Evolutionary conservation across 192 early-diverging fungal species (phyloP).

Genomic region (Coemansia sp.): DNA sequence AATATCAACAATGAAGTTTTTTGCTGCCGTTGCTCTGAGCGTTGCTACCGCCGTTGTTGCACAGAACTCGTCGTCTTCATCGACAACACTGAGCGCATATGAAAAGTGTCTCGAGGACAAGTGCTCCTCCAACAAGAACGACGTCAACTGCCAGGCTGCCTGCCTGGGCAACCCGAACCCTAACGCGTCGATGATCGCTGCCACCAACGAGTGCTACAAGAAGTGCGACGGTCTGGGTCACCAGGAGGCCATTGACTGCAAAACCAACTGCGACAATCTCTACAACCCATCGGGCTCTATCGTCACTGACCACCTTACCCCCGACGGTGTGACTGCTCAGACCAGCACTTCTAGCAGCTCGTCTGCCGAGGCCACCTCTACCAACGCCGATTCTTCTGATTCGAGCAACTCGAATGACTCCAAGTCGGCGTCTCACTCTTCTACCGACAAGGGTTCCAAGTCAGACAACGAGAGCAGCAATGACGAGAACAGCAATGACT

Average conservation of each 20-base stretch:
- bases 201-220: slow-evolving; percentile 37
- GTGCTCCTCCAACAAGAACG: slow-evolving; percentile 24
- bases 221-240: slow-evolving; percentile 28
- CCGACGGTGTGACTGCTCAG: slow-evolving; percentile 14
- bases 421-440: slow-evolving; percentile 4
- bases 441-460: not conserved
- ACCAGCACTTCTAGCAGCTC: not conserved
- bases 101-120: slow-evolving; percentile 39
- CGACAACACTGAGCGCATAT: slow-evolving; percentile 21
- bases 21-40: slow-evolving; percentile 19
- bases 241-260: slow-evolving; percentile 35
- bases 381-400: not conserved
- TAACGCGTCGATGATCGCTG: slow-evolving; percentile 45
- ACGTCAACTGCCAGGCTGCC: slow-evolving; percentile 48
- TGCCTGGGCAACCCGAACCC: slow-evolving; percentile 43
- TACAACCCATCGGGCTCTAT: slow-evolving; percentile 41
- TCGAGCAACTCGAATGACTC: slow-evolving; percentile 6
- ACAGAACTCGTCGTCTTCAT: slow-evolving; percentile 24
- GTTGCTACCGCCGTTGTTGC: slow-evolving; percentile 25
- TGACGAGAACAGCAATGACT: slow-evolving; percentile 1
- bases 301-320: slow-evolving; percentile 32
- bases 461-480: slow-evolving; percentile 5
- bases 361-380: not conserved
- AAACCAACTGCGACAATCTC: slow-evolving; percentile 30
- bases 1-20: slow-evolving; percentile 34